Evolutionary conservation across 106 monocot genomes (phyloP).

Genomic region (Dendrobium nobile): DNA sequence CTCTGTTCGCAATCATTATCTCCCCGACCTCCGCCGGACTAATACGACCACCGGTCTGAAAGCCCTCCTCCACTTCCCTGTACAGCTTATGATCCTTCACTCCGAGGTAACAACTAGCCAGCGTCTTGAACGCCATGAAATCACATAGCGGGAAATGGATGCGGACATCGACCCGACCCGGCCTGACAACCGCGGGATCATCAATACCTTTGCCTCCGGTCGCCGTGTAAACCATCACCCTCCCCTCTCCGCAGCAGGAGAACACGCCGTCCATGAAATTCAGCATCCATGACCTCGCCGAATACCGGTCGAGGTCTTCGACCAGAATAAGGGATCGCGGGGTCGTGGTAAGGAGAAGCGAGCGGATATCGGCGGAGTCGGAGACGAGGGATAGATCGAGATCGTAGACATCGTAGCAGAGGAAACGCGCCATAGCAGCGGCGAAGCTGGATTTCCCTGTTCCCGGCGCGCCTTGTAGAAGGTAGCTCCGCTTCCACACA

Average conservation of each 20-base stretch:
- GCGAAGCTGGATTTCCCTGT: conserved; percentile 58
- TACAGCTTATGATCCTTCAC: conserved; percentile 58
- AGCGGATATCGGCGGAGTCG: conserved; percentile 23
- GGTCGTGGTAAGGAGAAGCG: conserved; percentile 29
- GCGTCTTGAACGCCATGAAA: conserved; percentile 45
- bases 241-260: conserved; percentile 60
- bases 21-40: conserved; percentile 55
- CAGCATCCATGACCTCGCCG: conserved; percentile 6
- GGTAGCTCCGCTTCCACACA: conserved; percentile 59
- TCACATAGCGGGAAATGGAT: conserved; percentile 52
- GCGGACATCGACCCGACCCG: conserved; percentile 43
- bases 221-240: conserved; percentile 55
- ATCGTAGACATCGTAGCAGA: conserved; percentile 53
- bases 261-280: conserved; percentile 52
- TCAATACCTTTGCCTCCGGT: background rate
- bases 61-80: conserved; percentile 43
- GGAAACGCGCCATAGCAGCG: conserved; percentile 49
- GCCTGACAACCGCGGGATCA: conserved; percentile 33
- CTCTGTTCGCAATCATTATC: conserved; percentile 53
- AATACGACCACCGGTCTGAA: conserved; percentile 29
- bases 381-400: conserved; percentile 25
- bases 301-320: conserved; percentile 43
- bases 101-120: conserved; percentile 53
- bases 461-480: conserved; percentile 46
- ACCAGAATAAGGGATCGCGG: conserved; percentile 43